Conservation (phyloP, 2,329 filamentous ascomycete species). For the Trichoderma semiorbis region DNA sequence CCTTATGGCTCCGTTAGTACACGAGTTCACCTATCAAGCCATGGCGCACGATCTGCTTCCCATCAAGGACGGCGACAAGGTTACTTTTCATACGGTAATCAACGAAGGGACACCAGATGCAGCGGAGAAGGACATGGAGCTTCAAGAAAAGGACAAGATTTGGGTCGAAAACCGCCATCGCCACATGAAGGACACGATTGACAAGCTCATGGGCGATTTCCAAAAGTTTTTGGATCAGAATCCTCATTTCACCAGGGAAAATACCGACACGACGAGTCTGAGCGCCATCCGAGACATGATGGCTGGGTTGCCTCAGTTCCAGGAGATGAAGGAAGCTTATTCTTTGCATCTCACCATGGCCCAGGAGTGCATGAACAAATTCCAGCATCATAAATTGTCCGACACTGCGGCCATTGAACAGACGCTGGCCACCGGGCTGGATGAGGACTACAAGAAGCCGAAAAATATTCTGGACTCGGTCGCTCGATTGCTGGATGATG, state of each 20-base stretch:
- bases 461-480: slow-evolving; percentile 86
- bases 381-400: slow-evolving; percentile 77
- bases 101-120: slow-evolving; percentile 69
- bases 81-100: slow-evolving; percentile 76
- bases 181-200: slow-evolving; percentile 98
- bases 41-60: slow-evolving; percentile 94
- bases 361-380: slow-evolving; percentile 93
- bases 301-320: slow-evolving; percentile 88
- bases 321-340: slow-evolving; percentile 93
- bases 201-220: slow-evolving; percentile 89
- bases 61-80: slow-evolving; percentile 83
- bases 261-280: slow-evolving; percentile 67
- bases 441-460: slow-evolving; percentile 87
- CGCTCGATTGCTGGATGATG: slow-evolving; percentile 83
- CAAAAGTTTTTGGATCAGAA: slow-evolving; percentile 88
- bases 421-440: slow-evolving; percentile 83
- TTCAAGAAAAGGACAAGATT: slow-evolving; percentile 84
- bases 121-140: slow-evolving; percentile 86
- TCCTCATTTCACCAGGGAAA: slow-evolving; percentile 80
- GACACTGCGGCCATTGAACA: slow-evolving; percentile 89
- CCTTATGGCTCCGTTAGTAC: slow-evolving; percentile 77
- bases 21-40: slow-evolving; percentile 97
- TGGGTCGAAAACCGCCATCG: slow-evolving; percentile 93
- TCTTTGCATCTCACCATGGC: slow-evolving; percentile 95
- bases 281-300: slow-evolving; percentile 97